Conservation (phyloP, 768 basidiomycete genomes). For the Hypsizygus marmoreus region DNA sequence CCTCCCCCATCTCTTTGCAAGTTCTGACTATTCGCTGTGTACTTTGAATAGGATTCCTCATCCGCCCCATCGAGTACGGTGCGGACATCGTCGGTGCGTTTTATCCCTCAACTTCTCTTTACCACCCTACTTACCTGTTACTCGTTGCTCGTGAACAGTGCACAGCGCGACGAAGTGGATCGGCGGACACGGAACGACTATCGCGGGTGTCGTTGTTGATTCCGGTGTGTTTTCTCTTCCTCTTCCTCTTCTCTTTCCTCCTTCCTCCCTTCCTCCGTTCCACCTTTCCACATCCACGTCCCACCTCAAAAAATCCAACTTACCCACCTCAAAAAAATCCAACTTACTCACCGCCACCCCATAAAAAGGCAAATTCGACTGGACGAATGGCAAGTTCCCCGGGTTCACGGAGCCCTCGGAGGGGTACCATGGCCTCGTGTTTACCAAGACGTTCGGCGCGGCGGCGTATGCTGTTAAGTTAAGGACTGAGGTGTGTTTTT, state of each 20-base stretch:
- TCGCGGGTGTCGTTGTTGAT: slow-evolving; percentile 76
- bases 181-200: slow-evolving; percentile 78
- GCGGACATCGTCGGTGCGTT: slow-evolving; percentile 73
- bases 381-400: slow-evolving; percentile 69
- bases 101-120: background rate
- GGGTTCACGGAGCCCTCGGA: slow-evolving; percentile 76
- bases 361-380: slow-evolving; percentile 67
- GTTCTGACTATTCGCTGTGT: slow-evolving; percentile 12
- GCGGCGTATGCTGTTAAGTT: slow-evolving; percentile 67
- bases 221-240: slow-evolving; percentile 41
- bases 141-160: slow-evolving; percentile 33
- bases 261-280: too few species aligned
- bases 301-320: too few species aligned
- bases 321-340: slow-evolving; percentile 19
- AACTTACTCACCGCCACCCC: background rate
- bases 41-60: slow-evolving; percentile 49
- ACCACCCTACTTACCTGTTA: background rate
- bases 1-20: slow-evolving; percentile 1
- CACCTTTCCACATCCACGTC: too few species aligned
- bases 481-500: slow-evolving; percentile 40
- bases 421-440: slow-evolving; percentile 75
- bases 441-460: slow-evolving; percentile 64
- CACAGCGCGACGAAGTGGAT: slow-evolving; percentile 89
- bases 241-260: too few species aligned
- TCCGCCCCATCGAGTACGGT: slow-evolving; percentile 70